phyloP scores from a whole-genome alignment of 2,329 filamentous ascomycete species.

The Lomentospora prolificans region DNA sequence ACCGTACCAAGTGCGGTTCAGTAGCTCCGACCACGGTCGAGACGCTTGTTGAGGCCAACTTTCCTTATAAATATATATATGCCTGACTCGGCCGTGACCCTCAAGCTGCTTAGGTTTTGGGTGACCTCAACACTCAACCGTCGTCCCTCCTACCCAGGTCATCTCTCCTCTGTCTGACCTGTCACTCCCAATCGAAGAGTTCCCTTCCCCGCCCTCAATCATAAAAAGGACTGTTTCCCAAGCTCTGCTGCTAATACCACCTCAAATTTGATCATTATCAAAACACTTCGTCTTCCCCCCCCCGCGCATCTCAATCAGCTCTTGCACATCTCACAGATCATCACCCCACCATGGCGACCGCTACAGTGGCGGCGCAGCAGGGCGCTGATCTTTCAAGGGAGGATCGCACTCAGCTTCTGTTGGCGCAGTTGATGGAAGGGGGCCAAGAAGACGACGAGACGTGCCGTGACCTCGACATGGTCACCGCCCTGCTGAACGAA shows the following conservation, averaged over 20 bases:
- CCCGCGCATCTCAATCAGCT: neutral
- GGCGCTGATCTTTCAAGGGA: conserved; percentile 26
- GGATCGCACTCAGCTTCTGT: conserved; percentile 64
- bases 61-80: neutral
- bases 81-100: neutral
- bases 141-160: neutral
- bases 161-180: neutral
- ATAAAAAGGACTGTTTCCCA: too few relatives aligned
- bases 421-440: conserved; percentile 84
- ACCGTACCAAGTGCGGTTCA: neutral
- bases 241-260: too few relatives aligned
- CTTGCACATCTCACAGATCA: neutral
- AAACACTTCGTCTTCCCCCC: neutral
- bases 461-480: conserved; percentile 45
- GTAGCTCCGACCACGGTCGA: neutral
- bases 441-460: conserved; percentile 73
- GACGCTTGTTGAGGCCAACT: neutral
- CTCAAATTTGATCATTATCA: neutral
- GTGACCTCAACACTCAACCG: neutral
- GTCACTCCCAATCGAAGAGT: neutral
- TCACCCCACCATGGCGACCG: conserved; percentile 21
- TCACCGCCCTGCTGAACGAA: conserved; percentile 50
- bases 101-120: neutral
- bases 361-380: conserved; percentile 22
- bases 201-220: neutral